phyloP scores from a whole-genome alignment of 225 moss, liverwort and hornwort genomes.

The Pseudoscleropodium purum region DNA sequence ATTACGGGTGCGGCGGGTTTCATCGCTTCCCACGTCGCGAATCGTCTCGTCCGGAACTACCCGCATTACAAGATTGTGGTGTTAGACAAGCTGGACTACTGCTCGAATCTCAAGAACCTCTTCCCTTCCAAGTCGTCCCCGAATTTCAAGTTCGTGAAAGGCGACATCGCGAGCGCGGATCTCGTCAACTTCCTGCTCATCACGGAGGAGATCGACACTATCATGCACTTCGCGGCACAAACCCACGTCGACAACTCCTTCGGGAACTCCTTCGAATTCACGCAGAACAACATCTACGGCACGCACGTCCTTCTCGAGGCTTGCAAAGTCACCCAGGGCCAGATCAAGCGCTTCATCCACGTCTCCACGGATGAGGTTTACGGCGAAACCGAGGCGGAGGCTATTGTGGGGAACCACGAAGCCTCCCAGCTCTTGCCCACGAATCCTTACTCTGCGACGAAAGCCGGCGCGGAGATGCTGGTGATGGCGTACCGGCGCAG shows the following conservation, averaged over 20 bases:
- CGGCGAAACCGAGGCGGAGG: constrained; percentile 36
- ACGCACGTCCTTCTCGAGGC: constrained; percentile 44
- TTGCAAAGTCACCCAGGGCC: constrained; percentile 30
- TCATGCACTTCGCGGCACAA: constrained; percentile 45
- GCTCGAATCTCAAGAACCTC: constrained; percentile 37
- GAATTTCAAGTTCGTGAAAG: constrained; percentile 43
- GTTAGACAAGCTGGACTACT: constrained; percentile 45
- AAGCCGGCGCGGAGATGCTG: constrained; percentile 44
- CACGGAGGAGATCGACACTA: constrained; percentile 37
- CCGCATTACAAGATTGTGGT: constrained; percentile 47
- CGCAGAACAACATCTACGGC: constrained; percentile 42
- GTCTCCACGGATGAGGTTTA: constrained; percentile 43
- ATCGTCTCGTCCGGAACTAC: constrained; percentile 33
- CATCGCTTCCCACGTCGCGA: constrained; percentile 39
- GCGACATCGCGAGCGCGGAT: constrained; percentile 41
- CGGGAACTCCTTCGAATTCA: constrained; percentile 38
- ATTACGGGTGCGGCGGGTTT: constrained; percentile 45
- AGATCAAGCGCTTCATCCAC: constrained; percentile 46
- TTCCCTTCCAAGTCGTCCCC: constrained; percentile 25
- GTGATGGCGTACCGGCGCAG: constrained; percentile 43
- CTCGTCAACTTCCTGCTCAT: constrained; percentile 38
- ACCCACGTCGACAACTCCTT: constrained; percentile 46
- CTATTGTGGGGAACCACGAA: constrained; percentile 37
- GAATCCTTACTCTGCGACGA: constrained; percentile 37
- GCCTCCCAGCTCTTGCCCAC: constrained; percentile 40